phyloP scores from a whole-genome alignment of 305 asterid species.

The Salvia sclarea region DNA sequence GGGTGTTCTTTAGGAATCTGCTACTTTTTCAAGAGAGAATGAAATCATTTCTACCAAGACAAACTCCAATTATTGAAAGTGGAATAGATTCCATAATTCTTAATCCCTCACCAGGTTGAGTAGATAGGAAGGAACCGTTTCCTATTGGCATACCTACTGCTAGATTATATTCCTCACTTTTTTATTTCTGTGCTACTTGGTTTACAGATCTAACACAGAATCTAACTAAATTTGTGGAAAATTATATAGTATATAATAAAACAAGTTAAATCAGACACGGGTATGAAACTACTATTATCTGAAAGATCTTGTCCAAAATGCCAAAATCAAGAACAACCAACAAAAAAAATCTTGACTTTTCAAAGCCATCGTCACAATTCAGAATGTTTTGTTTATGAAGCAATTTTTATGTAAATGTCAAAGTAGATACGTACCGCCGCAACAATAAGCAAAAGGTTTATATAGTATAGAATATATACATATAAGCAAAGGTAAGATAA shows the following conservation, averaged over 20 bases:
- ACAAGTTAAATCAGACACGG: not conserved
- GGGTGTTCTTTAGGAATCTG: too few species aligned
- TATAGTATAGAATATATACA: not conserved
- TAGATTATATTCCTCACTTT: not conserved
- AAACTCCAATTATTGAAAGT: not conserved
- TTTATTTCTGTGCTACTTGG: too few species aligned
- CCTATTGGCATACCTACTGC: not conserved
- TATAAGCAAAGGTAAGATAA: not conserved
- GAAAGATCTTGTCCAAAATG: not conserved
- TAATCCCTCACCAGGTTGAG: not conserved
- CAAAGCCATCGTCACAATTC: not conserved
- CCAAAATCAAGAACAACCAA: not conserved
- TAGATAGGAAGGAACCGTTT: not conserved
- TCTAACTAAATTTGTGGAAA: not conserved
- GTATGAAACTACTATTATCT: too few species aligned
- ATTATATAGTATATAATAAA: not conserved
- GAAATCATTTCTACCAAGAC: too few species aligned
- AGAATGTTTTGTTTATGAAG: too few species aligned
- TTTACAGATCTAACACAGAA: not conserved
- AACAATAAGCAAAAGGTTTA: not conserved
- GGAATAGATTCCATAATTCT: not conserved
- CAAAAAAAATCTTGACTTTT: not conserved
- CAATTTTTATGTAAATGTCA: not conserved
- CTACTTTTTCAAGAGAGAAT: too few species aligned
- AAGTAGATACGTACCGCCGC: not conserved